Percentiles rank a stretch among this genome's conserved stretches.
Conservation (phyloP, 2,329 filamentous ascomycete species). For the Fusarium penzigii region DNA sequence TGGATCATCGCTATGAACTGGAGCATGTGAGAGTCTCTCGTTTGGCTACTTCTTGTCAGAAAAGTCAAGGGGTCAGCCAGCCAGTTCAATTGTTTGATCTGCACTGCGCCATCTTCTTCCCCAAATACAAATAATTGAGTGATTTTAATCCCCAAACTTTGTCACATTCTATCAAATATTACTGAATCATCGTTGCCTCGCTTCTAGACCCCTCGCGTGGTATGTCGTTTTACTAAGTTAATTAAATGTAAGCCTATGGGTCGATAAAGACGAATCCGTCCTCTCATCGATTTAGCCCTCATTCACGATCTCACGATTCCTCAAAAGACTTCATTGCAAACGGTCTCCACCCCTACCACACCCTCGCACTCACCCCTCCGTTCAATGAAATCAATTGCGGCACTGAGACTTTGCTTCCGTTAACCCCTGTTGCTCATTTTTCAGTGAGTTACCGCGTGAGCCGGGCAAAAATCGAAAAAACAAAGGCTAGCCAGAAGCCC, state of each 20-base stretch:
- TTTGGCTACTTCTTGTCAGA: not conserved
- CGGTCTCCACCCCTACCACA: not conserved
- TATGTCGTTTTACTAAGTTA: not conserved
- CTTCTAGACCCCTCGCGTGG: not conserved
- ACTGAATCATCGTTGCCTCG: not conserved
- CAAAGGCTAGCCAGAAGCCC: not conserved
- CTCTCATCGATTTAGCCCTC: not conserved
- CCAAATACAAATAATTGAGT: not conserved
- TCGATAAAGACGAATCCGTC: not conserved
- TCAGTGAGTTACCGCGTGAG: not conserved
- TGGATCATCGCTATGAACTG: slow-evolving; percentile 14
- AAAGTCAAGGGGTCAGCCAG: no score
- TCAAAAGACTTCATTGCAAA: not conserved
- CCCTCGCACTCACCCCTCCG: no score
- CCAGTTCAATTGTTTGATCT: slow-evolving; percentile 9
- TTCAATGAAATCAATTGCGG: no score
- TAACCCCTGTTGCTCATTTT: no score
- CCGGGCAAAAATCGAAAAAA: slow-evolving; percentile 2
- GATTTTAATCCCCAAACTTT: not conserved
- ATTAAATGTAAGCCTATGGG: not conserved
- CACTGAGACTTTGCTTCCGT: not conserved
- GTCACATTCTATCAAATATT: not conserved
- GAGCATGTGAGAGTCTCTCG: slow-evolving; percentile 12
- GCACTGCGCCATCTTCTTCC: not conserved
- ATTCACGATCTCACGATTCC: not conserved